Percentiles rank a stretch among this genome's conserved stretches.
Conservation (phyloP, 2,329 filamentous ascomycete genomes). For the Blastomyces gilchristii region DNA sequence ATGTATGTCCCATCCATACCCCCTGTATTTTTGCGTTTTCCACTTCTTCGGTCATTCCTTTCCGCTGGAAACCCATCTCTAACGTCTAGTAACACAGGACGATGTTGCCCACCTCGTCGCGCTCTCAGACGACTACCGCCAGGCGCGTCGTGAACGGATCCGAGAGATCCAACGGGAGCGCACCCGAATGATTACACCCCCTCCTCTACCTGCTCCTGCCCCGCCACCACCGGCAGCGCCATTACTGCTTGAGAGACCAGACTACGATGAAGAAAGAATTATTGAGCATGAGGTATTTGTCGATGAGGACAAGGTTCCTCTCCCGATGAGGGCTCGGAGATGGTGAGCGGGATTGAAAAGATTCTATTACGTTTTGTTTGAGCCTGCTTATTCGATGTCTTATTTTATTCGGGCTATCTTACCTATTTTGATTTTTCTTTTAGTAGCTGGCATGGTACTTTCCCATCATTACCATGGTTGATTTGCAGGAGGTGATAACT, state of each 20-base stretch:
- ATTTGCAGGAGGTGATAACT: too few relatives aligned
- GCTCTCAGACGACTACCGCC: slow-evolving; percentile 70
- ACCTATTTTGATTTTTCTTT: not conserved
- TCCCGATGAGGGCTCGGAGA: not conserved
- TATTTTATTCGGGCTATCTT: not conserved
- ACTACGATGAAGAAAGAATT: slow-evolving; percentile 2
- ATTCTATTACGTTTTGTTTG: not conserved
- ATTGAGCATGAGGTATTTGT: slow-evolving; percentile 4
- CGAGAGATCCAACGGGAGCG: slow-evolving; percentile 47
- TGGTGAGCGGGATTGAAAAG: not conserved
- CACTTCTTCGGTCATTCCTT: not conserved
- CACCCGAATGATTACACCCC: slow-evolving; percentile 14
- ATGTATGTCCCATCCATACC: slow-evolving; percentile 51
- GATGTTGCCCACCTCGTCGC: slow-evolving; percentile 78
- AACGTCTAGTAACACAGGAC: slow-evolving; percentile 46
- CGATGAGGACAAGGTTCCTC: not conserved
- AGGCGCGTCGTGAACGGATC: slow-evolving; percentile 49
- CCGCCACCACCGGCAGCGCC: not conserved
- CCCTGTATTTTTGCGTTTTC: slow-evolving; percentile 1
- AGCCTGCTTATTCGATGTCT: not conserved
- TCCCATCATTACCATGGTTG: not conserved
- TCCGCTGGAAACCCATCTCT: not conserved
- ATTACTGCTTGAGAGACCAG: not conserved
- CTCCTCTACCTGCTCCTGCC: slow-evolving; percentile 15
- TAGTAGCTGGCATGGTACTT: not conserved